Percentiles rank a stretch among this genome's conserved stretches.
These are phyloP conservation scores for Chrysophaeum taylorii DNA, from an alignment of 352 stramenopile genomes.

Conservation along the genomic window DNA sequence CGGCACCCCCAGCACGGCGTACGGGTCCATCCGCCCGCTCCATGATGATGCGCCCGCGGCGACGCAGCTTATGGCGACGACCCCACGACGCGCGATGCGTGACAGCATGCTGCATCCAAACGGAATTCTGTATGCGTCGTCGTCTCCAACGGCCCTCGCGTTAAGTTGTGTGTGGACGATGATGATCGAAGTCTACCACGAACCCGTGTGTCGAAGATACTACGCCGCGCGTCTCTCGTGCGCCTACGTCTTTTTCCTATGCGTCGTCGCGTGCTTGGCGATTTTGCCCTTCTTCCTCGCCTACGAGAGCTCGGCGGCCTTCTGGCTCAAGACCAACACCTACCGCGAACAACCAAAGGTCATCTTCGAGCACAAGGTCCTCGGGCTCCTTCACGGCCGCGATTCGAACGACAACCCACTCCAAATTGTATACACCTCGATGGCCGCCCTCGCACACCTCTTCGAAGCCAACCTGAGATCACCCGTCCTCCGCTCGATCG, in stretches of 20 bases:
- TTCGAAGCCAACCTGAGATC: slow-evolving; percentile 6
- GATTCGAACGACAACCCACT: slow-evolving; percentile 21
- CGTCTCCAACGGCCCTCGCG: too few relatives aligned
- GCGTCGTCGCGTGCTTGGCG: slow-evolving; percentile 37
- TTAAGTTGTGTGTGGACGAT: too few relatives aligned
- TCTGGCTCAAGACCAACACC: slow-evolving; percentile 48
- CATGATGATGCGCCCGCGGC: too few relatives aligned
- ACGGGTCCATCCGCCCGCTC: too few relatives aligned
- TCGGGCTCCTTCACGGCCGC: slow-evolving; percentile 52
- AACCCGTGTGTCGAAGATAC: slow-evolving; percentile 49
- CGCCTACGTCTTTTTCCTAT: slow-evolving; percentile 41
- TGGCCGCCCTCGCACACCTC: slow-evolving; percentile 33
- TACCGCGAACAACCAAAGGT: slow-evolving; percentile 55
- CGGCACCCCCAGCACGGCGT: slow-evolving; percentile 36
- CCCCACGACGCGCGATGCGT: too few relatives aligned
- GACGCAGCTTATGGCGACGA: too few relatives aligned
- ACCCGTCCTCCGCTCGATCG: slow-evolving; percentile 35
- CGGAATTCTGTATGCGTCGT: too few relatives aligned
- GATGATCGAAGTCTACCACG: slow-evolving; percentile 25
- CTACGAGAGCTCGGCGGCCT: slow-evolving; percentile 27
- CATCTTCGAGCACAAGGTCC: slow-evolving; percentile 47
- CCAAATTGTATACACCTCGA: slow-evolving; percentile 43
- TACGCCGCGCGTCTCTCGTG: slow-evolving; percentile 46
- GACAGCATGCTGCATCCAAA: too few relatives aligned
- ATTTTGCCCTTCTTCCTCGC: slow-evolving; percentile 39